phyloP scores from a whole-genome alignment of 805 yeast genomes.

The Ogataea nonfermentans region DNA sequence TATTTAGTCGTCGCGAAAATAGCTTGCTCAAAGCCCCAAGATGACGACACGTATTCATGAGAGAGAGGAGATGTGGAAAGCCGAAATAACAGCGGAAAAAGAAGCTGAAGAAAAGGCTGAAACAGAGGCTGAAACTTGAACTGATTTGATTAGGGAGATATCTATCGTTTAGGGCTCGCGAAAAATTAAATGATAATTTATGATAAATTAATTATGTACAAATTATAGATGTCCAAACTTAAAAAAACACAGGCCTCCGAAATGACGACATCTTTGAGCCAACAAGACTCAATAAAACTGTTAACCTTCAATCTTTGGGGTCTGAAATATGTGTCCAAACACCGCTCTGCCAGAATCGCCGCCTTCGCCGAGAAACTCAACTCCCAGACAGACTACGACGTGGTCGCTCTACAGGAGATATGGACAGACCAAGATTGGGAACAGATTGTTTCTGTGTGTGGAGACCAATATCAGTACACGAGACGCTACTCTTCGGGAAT shows the following conservation, averaged over 20 bases:
- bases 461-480: constrained; percentile 53
- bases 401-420: constrained; percentile 90
- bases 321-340: constrained; percentile 75
- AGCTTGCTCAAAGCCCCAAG: too few relatives aligned
- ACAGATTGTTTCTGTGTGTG: constrained; percentile 48
- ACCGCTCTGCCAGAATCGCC: constrained; percentile 57
- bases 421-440: constrained; percentile 90
- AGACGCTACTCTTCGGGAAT: constrained; percentile 82
- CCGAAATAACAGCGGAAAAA: too few relatives aligned
- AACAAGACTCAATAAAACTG: constrained; percentile 39
- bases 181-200: too few relatives aligned
- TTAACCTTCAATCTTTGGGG: constrained; percentile 89
- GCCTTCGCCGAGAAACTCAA: constrained; percentile 74
- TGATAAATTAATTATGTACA: neutral
- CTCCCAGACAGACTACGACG: constrained; percentile 56
- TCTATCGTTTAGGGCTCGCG: too few relatives aligned
- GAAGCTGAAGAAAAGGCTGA: too few relatives aligned
- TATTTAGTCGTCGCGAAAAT: too few relatives aligned
- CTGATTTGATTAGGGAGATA: too few relatives aligned
- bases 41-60: too few relatives aligned
- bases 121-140: too few relatives aligned
- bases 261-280: neutral
- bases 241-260: constrained; percentile 1
- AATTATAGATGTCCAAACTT: neutral
- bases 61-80: too few relatives aligned